Evolutionary conservation across 148 eudicot species (phyloP).

Genomic region (Chenopodium quinoa): DNA sequence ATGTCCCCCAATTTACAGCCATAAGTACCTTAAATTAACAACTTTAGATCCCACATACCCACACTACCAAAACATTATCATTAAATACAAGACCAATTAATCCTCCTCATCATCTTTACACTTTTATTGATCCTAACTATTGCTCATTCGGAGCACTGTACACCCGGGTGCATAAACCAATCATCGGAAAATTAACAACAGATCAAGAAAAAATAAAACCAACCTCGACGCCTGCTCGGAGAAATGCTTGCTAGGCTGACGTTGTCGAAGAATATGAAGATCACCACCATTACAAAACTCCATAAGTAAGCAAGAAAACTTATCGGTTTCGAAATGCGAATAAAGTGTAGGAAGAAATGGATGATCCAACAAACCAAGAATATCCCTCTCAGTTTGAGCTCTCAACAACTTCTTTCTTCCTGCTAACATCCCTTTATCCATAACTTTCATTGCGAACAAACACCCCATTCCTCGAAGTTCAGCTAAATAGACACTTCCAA

Average conservation of each 20-base stretch:
- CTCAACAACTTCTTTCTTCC: slow-evolving; percentile 71
- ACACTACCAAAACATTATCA: slow-evolving; percentile 2
- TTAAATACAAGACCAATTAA: background rate
- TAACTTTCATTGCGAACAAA: slow-evolving; percentile 80
- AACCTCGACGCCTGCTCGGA: slow-evolving; percentile 79
- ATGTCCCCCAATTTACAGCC: background rate
- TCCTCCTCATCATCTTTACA: background rate
- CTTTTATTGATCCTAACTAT: background rate
- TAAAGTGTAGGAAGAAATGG: slow-evolving; percentile 81
- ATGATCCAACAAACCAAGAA: slow-evolving; percentile 72
- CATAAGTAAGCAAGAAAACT: slow-evolving; percentile 78
- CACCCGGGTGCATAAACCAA: too few species aligned
- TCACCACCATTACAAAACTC: slow-evolving; percentile 91
- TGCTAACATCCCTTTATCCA: slow-evolving; percentile 78
- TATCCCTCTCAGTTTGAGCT: slow-evolving; percentile 81
- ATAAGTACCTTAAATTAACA: background rate
- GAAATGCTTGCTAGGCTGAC: slow-evolving; percentile 68
- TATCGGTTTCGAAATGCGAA: slow-evolving; percentile 73
- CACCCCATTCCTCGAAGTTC: slow-evolving; percentile 66
- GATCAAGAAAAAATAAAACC: background rate
- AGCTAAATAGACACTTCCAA: slow-evolving; percentile 87
- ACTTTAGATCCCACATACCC: background rate
- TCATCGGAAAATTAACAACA: too few species aligned
- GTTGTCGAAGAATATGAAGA: slow-evolving; percentile 76
- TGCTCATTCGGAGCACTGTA: too few species aligned